Evolutionary conservation across 768 basidiomycete species (phyloP), one percentile per base, ranked within the genome.

Genomic region (Erythrobasidium yunnanense): DNA sequence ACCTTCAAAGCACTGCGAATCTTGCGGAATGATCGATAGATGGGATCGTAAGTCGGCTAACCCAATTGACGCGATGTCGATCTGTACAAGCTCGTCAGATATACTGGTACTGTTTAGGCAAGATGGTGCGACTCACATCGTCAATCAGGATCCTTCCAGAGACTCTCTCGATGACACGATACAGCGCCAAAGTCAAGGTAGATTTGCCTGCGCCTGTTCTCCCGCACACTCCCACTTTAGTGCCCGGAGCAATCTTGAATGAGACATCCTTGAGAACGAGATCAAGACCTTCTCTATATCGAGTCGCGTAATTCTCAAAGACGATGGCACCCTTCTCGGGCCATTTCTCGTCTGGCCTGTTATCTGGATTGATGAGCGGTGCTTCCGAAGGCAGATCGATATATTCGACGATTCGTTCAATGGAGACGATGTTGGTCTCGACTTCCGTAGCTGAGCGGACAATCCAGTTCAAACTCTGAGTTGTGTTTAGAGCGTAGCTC

Each of bases 401-500:
- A 72, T 95, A 92, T 71, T 91, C 85, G 27, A 87, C 75, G 56
- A 92, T 86, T 4, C 90, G 84, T 74, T 93, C 90, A 17, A 89
- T 87, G 71, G 87, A 88, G 67, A 90, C 88, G 71, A 90, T 85
- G 67, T 58, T 72, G 22, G 90, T 87, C 73, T 93, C 90, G 13
- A 90, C 87, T 75, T 92, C 90, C 69, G 70, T 53, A 20, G 65
- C 66, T 2, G 55, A 63, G 1, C 73, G 69, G 13, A 68, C 69
- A 55, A 69, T 52, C 65, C 70, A 69, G 34, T 69, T 70, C 42
- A 70, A 56, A 23, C n/a, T 35, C 49, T 50, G 30, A 1, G 56
- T 62, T 0, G 42, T 65, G 45, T 32, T 52, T 1, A 63, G 51
- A 25, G 54, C 52, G 54, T 49, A 66, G 46, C 32, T 56, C 18